Percentiles rank a stretch among this genome's conserved stretches.
These are phyloP conservation scores for Fusarium incarnatum DNA, from an alignment of 2,329 filamentous ascomycete genomes.

Conservation along the genomic window DNA sequence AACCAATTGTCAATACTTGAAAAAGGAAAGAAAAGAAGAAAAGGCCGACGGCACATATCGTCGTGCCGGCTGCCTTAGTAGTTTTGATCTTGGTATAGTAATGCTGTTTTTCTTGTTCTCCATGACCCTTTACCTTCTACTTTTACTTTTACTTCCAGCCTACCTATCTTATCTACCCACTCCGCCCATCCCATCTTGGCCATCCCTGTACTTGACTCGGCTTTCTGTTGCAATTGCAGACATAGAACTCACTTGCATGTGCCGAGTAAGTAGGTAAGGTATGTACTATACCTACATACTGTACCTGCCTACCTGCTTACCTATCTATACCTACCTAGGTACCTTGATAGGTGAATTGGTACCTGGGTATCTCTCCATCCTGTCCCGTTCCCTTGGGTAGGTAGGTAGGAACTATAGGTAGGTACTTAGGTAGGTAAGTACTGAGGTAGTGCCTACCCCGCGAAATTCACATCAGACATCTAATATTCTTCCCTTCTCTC, in stretches of 20 bases:
- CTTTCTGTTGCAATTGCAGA: conserved; percentile 25
- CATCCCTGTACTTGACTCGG: conserved; percentile 23
- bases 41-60: not conserved
- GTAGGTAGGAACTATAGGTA: not conserved
- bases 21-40: not conserved
- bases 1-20: not conserved
- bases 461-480: conserved; percentile 19
- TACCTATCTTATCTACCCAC: conserved; percentile 16
- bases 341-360: not conserved
- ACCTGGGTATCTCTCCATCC: not conserved
- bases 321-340: not conserved
- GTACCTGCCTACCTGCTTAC: conserved; percentile 14
- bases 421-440: not conserved
- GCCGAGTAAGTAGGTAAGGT: conserved; percentile 18
- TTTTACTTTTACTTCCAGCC: not conserved
- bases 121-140: not conserved
- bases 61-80: not conserved
- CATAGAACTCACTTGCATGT: conserved; percentile 30
- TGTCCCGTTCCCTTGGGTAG: not conserved
- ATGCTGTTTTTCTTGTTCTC: not conserved
- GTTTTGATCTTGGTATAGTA: not conserved
- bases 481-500: conserved; percentile 7
- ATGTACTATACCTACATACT: not conserved
- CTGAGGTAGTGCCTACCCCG: conserved; percentile 21
- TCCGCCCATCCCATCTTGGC: conserved; percentile 18